A percentile compares a stretch with the other conserved stretches of the same genome.
Conservation (phyloP, 345 rosid species). For the Syzygium aromaticum region DNA sequence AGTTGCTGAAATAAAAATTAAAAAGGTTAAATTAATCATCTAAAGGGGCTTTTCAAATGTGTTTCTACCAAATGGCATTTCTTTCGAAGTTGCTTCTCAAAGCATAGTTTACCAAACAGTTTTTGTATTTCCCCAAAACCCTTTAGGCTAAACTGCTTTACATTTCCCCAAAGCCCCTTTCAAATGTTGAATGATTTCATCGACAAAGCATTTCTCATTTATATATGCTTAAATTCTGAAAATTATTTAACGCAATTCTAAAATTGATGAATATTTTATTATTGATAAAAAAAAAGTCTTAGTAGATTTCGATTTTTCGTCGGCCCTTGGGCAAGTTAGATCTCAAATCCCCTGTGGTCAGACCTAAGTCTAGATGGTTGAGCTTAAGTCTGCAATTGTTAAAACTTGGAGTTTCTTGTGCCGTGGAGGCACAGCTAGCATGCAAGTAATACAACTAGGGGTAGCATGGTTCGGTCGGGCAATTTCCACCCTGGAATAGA, state of each 20-base stretch:
- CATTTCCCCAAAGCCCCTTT: no score
- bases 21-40: no score
- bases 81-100: no score
- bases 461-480: no score
- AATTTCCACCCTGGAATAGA: no score
- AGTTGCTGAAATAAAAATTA: no score
- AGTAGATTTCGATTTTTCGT: neutral
- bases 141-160: no score
- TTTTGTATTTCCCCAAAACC: no score
- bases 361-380: neutral
- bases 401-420: neutral
- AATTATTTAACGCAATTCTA: neutral
- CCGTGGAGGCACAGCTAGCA: neutral
- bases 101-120: no score
- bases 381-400: neutral
- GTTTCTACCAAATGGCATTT: no score
- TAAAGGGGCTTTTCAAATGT: no score
- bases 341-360: neutral
- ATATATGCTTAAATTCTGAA: neutral
- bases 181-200: neutral
- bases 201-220: neutral
- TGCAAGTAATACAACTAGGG: no score
- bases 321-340: neutral
- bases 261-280: neutral
- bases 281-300: neutral